Percentiles rank a stretch among this genome's conserved stretches.
phyloP scores from a whole-genome alignment of 768 basidiomycete species.

The Psilocybe azurescens region DNA sequence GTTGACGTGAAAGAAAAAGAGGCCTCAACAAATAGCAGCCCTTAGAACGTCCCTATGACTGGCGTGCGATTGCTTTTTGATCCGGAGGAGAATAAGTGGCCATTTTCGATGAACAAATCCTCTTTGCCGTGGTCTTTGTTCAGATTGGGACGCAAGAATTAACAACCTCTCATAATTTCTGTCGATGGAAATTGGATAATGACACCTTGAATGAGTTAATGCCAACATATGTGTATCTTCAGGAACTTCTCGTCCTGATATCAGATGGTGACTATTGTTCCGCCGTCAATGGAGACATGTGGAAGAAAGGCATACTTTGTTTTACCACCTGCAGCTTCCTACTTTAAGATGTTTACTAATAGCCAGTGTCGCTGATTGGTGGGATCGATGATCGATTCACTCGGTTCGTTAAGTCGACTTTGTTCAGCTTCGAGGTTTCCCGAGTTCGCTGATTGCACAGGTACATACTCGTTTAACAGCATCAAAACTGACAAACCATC shows the following conservation, averaged over 20 bases:
- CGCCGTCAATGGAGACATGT: background rate
- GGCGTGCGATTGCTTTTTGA: background rate
- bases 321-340: background rate
- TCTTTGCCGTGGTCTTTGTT: background rate
- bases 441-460: background rate
- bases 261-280: background rate
- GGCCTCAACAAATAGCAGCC: background rate
- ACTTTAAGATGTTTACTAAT: background rate
- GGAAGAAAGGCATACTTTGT: background rate
- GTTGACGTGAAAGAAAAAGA: constrained; percentile 13
- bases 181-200: constrained; percentile 1
- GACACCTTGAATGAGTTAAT: background rate
- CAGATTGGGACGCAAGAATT: background rate
- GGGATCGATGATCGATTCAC: background rate
- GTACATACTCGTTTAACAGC: background rate
- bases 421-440: background rate
- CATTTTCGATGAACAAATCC: background rate
- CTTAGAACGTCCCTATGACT: background rate
- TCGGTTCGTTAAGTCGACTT: background rate
- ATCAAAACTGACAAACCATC: background rate
- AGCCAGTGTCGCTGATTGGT: background rate
- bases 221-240: background rate
- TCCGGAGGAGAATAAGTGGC: background rate
- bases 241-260: background rate
- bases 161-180: background rate